These are phyloP conservation scores for Pisolithus sp. DNA, from an alignment of 768 basidiomycete species.

Conservation along the genomic window DNA sequence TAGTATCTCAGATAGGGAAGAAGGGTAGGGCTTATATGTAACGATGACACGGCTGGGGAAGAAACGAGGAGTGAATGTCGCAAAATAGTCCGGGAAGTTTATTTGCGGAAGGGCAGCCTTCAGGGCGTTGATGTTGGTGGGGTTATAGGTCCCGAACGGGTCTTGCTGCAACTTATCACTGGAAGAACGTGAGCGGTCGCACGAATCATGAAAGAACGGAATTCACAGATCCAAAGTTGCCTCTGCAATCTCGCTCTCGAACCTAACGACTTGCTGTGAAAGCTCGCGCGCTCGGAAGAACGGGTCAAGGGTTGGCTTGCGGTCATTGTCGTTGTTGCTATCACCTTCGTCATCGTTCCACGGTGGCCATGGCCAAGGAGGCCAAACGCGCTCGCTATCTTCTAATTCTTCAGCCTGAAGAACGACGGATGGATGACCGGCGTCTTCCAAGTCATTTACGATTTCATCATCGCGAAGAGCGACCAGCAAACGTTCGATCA, in stretches of 20 bases:
- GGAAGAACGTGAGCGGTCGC: background rate
- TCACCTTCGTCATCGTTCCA: constrained; percentile 66
- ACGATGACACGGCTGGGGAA: constrained; percentile 76
- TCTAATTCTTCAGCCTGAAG: constrained; percentile 34
- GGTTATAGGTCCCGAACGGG: constrained; percentile 87
- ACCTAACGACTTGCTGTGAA: constrained; percentile 63
- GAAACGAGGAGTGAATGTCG: constrained; percentile 72
- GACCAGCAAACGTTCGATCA: constrained; percentile 61
- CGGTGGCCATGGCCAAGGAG: constrained; percentile 83
- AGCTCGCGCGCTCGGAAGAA: constrained; percentile 50
- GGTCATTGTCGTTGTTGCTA: constrained; percentile 31
- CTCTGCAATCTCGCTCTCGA: constrained; percentile 73
- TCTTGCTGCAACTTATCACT: constrained; percentile 71
- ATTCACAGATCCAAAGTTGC: constrained; percentile 72
- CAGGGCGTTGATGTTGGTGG: constrained; percentile 62
- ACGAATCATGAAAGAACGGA: background rate
- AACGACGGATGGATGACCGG: constrained; percentile 18
- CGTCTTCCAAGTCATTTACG: constrained; percentile 1
- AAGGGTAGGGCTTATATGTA: constrained; percentile 73
- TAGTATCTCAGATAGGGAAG: constrained; percentile 62
- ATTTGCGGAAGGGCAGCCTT: constrained; percentile 67
- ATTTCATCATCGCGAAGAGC: constrained; percentile 45
- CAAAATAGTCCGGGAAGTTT: constrained; percentile 79
- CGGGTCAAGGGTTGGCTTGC: constrained; percentile 28
- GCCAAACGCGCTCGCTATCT: constrained; percentile 45